Conservation (phyloP, 2,329 filamentous ascomycete genomes). For the Neofusicoccum umdonicola region DNA sequence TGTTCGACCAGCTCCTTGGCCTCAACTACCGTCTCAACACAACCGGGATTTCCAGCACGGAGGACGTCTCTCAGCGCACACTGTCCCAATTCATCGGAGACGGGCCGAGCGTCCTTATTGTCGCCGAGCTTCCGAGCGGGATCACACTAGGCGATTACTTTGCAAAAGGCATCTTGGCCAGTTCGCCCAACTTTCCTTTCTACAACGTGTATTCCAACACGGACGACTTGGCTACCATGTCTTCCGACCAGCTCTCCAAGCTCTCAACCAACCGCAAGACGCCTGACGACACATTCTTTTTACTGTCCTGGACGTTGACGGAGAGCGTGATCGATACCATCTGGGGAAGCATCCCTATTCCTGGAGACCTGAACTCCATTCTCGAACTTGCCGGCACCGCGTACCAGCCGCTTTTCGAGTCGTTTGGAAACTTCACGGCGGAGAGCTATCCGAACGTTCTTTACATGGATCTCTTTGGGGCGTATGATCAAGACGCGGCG, state of each 20-base stretch:
- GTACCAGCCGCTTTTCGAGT: constrained; percentile 32
- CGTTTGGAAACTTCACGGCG: constrained; percentile 35
- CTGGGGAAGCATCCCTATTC: constrained; percentile 26
- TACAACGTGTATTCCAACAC: constrained; percentile 39
- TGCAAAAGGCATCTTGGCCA: constrained; percentile 35
- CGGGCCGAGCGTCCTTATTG: constrained; percentile 34
- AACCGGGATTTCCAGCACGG: constrained; percentile 24
- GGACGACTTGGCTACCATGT: constrained; percentile 32
- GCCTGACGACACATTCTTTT: constrained; percentile 34
- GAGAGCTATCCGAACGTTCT: constrained; percentile 37
- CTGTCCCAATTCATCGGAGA: constrained; percentile 39
- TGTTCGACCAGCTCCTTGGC: constrained; percentile 43
- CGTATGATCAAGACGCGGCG: constrained; percentile 27
- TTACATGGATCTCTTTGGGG: constrained; percentile 34
- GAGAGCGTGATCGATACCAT: constrained; percentile 31
- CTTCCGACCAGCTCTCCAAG: constrained; percentile 38
- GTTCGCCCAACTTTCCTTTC: constrained; percentile 31
- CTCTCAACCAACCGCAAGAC: constrained; percentile 30
- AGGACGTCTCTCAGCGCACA: constrained; percentile 31
- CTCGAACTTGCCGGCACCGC: constrained; percentile 32
- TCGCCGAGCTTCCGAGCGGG: constrained; percentile 31
- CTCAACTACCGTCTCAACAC: constrained; percentile 43
- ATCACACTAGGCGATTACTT: constrained; percentile 30
- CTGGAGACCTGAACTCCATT: constrained; percentile 29
- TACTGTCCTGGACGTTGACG: constrained; percentile 38